These are phyloP conservation scores for Euphrasia confusa DNA, from an alignment of 257 asterid species.

Conservation along the genomic window DNA sequence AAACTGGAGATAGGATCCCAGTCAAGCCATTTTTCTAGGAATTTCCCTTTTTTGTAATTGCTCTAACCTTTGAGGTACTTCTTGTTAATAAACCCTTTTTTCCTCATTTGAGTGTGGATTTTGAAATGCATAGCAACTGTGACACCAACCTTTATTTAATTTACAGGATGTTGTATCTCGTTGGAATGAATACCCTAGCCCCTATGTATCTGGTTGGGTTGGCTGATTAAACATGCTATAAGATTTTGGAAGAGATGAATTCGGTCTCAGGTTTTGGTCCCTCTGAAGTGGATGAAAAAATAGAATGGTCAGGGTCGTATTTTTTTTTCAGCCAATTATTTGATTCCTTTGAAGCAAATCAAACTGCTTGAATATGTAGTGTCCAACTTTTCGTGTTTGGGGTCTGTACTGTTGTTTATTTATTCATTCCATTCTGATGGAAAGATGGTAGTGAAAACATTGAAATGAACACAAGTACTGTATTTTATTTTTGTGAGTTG, in stretches of 20 bases:
- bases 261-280: slow-evolving; percentile 5
- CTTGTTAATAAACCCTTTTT: neutral
- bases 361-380: slow-evolving; percentile 20
- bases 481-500: slow-evolving; percentile 24
- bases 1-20: too few relatives aligned
- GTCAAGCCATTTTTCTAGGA: too few relatives aligned
- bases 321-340: slow-evolving; percentile 16
- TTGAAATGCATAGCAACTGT: slow-evolving; percentile 11
- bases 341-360: slow-evolving; percentile 17
- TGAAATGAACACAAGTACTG: slow-evolving; percentile 24
- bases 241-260: neutral
- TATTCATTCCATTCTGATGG: slow-evolving; percentile 19
- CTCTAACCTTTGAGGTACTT: neutral
- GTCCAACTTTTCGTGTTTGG: slow-evolving; percentile 23
- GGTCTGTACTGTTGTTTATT: slow-evolving; percentile 17
- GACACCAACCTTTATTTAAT: slow-evolving; percentile 13
- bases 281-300: slow-evolving; percentile 21
- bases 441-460: slow-evolving; percentile 19
- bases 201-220: slow-evolving; percentile 15
- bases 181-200: slow-evolving; percentile 7
- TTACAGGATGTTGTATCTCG: slow-evolving; percentile 29
- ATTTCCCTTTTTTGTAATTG: neutral
- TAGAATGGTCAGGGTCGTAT: slow-evolving; percentile 19
- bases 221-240: neutral
- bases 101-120: slow-evolving; percentile 5